Percentiles rank a stretch among this genome's conserved stretches.
These are phyloP conservation scores for Collybia sordida DNA, from an alignment of 768 basidiomycete species.

Conservation along the genomic window DNA sequence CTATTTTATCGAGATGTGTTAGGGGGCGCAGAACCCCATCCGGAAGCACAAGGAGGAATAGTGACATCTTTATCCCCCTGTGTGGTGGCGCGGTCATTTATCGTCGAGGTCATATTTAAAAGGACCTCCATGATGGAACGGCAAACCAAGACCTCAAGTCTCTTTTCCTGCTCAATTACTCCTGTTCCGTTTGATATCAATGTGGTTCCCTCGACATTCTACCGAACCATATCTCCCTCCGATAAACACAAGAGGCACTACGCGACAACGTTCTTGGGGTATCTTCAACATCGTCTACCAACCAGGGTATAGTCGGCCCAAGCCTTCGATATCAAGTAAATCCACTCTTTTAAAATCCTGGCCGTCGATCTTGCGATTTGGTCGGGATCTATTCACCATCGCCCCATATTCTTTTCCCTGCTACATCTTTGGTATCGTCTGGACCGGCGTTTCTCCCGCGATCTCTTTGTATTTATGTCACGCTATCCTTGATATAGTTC, in stretches of 20 bases:
- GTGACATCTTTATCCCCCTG: not conserved
- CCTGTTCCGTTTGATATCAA: too few relatives aligned
- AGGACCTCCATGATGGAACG: not conserved
- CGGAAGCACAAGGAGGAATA: not conserved
- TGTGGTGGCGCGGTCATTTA: not conserved
- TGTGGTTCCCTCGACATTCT: too few relatives aligned
- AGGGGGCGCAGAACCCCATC: not conserved
- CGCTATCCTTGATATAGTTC: constrained; percentile 29
- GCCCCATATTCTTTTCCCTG: constrained; percentile 18
- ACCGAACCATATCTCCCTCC: too few relatives aligned
- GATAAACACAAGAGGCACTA: too few relatives aligned
- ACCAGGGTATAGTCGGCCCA: not conserved
- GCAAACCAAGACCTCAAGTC: not conserved
- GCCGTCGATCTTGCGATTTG: constrained; percentile 17
- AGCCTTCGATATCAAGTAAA: constrained; percentile 5
- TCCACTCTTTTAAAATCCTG: not conserved
- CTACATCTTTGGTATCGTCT: constrained; percentile 26
- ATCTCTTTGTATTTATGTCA: constrained; percentile 33
- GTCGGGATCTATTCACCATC: constrained; percentile 19
- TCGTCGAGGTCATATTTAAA: not conserved
- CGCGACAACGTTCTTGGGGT: constrained; percentile 25
- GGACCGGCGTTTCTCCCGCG: constrained; percentile 30
- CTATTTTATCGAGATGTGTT: not conserved
- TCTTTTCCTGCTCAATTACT: too few relatives aligned
- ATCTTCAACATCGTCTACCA: constrained; percentile 36